These are phyloP conservation scores for Malus hybrid DNA, from an alignment of 331 rosid species.

Conservation along the genomic window DNA sequence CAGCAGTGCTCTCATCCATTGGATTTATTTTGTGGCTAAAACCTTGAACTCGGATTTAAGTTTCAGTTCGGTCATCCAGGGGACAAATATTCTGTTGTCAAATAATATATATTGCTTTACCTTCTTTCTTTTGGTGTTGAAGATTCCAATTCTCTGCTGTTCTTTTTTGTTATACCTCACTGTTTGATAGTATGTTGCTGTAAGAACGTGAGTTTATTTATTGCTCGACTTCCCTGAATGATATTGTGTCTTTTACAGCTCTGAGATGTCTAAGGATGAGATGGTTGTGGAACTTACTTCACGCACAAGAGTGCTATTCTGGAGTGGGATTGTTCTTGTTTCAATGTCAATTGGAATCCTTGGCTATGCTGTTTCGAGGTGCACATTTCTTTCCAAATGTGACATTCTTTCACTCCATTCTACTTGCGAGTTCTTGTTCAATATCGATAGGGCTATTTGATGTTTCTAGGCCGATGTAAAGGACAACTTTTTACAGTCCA, in stretches of 20 bases:
- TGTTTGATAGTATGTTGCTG: not conserved
- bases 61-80: not conserved
- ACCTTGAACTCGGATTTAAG: not conserved
- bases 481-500: not conserved
- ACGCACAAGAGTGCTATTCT: slow-evolving; percentile 44
- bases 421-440: not conserved
- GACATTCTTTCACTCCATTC: not conserved
- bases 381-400: not conserved
- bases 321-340: slow-evolving; percentile 60
- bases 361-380: slow-evolving; percentile 69
- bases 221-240: not conserved
- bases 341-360: slow-evolving; percentile 71
- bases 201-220: not conserved
- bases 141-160: not conserved
- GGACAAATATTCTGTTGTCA: not conserved
- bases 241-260: slow-evolving; percentile 42
- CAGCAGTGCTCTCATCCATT: not conserved
- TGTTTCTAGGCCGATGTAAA: not conserved
- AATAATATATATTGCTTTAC: not conserved
- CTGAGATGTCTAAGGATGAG: slow-evolving; percentile 73
- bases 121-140: not conserved
- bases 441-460: not conserved
- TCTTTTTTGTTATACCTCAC: not conserved
- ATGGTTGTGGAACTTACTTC: slow-evolving; percentile 59
- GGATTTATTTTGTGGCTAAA: not conserved